Evolutionary conservation across 2,329 filamentous ascomycete species (phyloP), one percentile per base, ranked within the genome.

Genomic region (Stylonectria norvegica): DNA sequence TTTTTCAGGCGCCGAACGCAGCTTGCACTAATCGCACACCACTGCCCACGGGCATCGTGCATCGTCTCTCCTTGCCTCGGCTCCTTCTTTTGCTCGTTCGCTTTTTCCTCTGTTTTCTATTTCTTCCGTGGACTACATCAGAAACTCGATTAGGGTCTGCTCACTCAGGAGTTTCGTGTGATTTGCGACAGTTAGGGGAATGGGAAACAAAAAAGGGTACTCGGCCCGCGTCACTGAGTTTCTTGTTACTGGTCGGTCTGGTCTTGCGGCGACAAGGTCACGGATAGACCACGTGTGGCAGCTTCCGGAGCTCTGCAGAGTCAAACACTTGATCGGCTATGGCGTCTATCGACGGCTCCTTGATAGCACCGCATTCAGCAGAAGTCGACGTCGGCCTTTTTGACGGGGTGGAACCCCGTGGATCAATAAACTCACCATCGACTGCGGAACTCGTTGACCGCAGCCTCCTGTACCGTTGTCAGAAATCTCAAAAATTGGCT

Each of bases 261-360:
- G 56, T 57, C 58, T 61, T 62, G 57, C 59, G 56, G 56, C 61
- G 53, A 65, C 61, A 53, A 57, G 60, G 52, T 62, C 57, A 57
- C 60, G 53, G 57, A 62, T 59, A 61, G 60, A 57, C 59, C 57
- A 56, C 57, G 51, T 64, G 58, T 65, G 60, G 56, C 64, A 65
- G 57, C 62, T 61, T 63, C 60, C 62, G 61, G 60, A 63, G 59
- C 58, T 53, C 58, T 60, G 55, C 63, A 66, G 47, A 66, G 60
- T 64, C 57, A 65, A 62, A 61, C 57, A 59, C 58, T 63, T 62
- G 60, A 58, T 64, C 64, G 62, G 53, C 60, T 57, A 60, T 61
- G 57, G 53, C 58, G 52, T 62, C 59, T 58, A 55, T 59, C 64
- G 59, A 60, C 62, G 49, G 55, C 58, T 61, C 55, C 53, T 60